Base-by-base conservation (phyloP, 768 basidiomycete species). In the Mycena pura region DNA sequence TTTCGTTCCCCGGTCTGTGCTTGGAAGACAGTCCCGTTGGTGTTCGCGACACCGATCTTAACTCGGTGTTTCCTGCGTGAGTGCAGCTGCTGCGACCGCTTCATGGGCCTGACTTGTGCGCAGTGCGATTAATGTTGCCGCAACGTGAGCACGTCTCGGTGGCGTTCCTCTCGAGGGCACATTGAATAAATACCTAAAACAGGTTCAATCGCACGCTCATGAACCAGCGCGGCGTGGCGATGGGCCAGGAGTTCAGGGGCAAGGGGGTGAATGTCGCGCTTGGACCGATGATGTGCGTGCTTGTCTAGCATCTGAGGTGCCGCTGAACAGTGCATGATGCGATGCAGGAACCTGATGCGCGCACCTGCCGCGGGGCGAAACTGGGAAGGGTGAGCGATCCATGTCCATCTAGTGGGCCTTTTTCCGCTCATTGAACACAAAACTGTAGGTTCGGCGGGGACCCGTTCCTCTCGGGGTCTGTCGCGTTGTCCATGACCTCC, bases 211-310 rank as follows among this genome's bases (percentile, higher is more conserved):
- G 84, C 34, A 79, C 78, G 6, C 73, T 90, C 25, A 87, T 89
- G 76, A 78, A 82, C 62, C 74, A 79, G 46, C 78, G 87, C 34
- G 88, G 84, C 11, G 71, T 70, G 17, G 84, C 84, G 0, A 80
- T 90, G 70, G 88, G 87, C 2, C 70, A 77, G 22, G 89, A 90
- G 68, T 85, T 85, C 73, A 77, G 76, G 43, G 84, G 81, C 38
- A 86, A 87, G 71, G 89, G 89, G 24, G 80, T 86, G 9, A 70
- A 89, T 70, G 80, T 84, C 49, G 80, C 75, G 9, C 73, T 85
- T 17, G 82, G 81, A 1, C 84, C 84, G 1, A 79, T 79, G 73
- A 84, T 84, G 81, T 80, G 57, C 8, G 76, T 70, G 9, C 9
- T 29, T 25, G 53, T 34, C 13, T 21, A 3, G n/a, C n/a, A n/a